phyloP scores from a whole-genome alignment of 2,329 filamentous ascomycete genomes.

The Aspergillus bombycis region DNA sequence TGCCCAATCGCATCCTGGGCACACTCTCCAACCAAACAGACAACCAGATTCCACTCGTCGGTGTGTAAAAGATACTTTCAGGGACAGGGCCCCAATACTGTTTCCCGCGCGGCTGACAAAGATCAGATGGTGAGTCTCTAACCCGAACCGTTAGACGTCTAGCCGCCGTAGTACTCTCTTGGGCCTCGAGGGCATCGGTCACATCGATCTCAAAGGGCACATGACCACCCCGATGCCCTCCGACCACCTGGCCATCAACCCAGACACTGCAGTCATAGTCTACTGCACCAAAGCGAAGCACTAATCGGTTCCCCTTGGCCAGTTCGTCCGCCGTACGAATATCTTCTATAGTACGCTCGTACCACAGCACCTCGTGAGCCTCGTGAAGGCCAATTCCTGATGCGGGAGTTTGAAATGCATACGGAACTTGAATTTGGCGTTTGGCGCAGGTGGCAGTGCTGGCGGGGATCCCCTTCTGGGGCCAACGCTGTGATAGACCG shows the following conservation, averaged over 20 bases:
- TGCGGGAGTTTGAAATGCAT: conserved; percentile 66
- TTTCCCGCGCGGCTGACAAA: conserved; percentile 68
- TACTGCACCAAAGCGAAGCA: conserved; percentile 55
- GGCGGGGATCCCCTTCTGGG: conserved; percentile 53
- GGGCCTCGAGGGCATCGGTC: conserved; percentile 38
- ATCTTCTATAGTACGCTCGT: conserved; percentile 59
- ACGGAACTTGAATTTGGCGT: conserved; percentile 64
- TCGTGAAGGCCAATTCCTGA: conserved; percentile 65
- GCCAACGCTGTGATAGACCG: conserved; percentile 59
- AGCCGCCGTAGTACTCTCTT: conserved; percentile 12
- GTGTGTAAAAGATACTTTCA: conserved; percentile 67
- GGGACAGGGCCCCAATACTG: conserved; percentile 64
- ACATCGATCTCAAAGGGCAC: conserved; percentile 65
- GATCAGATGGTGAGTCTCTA: conserved; percentile 65
- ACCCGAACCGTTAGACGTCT: conserved; percentile 60
- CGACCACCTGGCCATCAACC: conserved; percentile 57
- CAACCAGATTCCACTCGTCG: conserved; percentile 75
- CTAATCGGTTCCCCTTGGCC: conserved; percentile 36
- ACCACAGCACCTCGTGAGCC: conserved; percentile 70
- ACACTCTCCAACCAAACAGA: conserved; percentile 69
- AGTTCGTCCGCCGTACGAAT: conserved; percentile 51
- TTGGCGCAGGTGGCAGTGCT: conserved; percentile 43
- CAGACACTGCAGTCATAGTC: conserved; percentile 58
- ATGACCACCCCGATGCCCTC: conserved; percentile 62
- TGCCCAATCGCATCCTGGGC: conserved; percentile 55